phyloP scores from a whole-genome alignment of 1,284 basidiomycete genomes.

The Bjerkandera adusta region DNA sequence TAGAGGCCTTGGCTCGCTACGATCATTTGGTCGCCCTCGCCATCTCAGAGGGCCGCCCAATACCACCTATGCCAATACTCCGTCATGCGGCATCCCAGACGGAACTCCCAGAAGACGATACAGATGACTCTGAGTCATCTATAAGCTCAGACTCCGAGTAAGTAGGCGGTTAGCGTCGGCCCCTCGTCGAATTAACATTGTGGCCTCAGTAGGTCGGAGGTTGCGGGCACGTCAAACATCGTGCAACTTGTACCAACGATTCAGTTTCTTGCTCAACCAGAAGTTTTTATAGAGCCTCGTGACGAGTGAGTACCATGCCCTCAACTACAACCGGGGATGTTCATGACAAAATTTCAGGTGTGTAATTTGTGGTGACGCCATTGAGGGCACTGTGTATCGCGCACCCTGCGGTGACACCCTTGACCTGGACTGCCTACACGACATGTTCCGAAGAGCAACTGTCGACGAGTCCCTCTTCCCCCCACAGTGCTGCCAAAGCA shows the following conservation, averaged over 20 bases:
- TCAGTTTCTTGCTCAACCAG: background rate
- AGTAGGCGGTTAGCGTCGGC: too few relatives aligned
- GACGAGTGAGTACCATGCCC: background rate
- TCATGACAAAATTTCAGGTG: conserved; percentile 21
- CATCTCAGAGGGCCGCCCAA: conserved; percentile 25
- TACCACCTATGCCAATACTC: conserved; percentile 25
- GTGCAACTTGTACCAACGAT: background rate
- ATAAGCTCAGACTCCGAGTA: conserved; percentile 1
- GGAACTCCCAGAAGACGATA: background rate
- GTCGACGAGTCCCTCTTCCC: conserved; percentile 43
- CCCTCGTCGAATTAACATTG: background rate
- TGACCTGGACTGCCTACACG: conserved; percentile 35
- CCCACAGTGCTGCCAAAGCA: conserved; percentile 38
- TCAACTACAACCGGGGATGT: background rate
- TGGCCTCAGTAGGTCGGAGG: too few relatives aligned
- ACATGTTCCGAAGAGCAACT: conserved; percentile 36
- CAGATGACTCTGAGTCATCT: background rate
- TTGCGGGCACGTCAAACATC: background rate
- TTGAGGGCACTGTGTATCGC: conserved; percentile 21
- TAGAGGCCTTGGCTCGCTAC: conserved; percentile 32
- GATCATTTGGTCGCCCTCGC: conserved; percentile 37
- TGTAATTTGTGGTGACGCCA: conserved; percentile 31
- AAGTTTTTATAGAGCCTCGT: background rate
- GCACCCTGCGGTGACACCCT: conserved; percentile 39
- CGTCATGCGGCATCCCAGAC: too few relatives aligned